Evolutionary conservation across 805 yeast species (phyloP).

Genomic region (Yarrowia hollandica): DNA sequence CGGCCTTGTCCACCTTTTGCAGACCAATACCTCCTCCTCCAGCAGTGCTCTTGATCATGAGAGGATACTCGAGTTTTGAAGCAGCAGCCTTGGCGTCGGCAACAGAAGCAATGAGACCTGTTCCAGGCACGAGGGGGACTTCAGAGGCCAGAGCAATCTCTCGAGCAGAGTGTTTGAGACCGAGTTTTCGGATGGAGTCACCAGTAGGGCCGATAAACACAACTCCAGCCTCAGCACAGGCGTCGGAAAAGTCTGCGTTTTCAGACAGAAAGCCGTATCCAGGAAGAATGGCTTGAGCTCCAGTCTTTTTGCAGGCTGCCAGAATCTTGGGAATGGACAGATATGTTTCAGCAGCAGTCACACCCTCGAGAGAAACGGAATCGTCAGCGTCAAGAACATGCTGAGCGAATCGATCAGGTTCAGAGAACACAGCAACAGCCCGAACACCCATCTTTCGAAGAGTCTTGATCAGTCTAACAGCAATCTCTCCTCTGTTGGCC

Average conservation of each 20-base stretch:
- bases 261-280: conserved; percentile 97
- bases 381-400: conserved; percentile 84
- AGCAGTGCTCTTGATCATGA: conserved; percentile 96
- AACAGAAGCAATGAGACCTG: conserved; percentile 71
- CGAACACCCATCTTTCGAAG: conserved; percentile 74
- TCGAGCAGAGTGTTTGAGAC: conserved; percentile 95
- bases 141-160: conserved; percentile 88
- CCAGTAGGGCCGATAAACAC: conserved; percentile 97
- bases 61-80: conserved; percentile 71
- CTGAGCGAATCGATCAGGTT: conserved; percentile 82
- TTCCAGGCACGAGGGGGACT: conserved; percentile 97
- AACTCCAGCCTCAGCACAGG: conserved; percentile 78
- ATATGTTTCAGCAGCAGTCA: conserved; percentile 87
- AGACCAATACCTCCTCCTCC: conserved; percentile 99
- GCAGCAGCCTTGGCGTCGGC: conserved; percentile 78
- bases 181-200: conserved; percentile 84
- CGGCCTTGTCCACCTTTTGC: conserved; percentile 83
- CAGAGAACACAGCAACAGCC: conserved; percentile 87
- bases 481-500: conserved; percentile 97
- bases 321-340: conserved; percentile 81
- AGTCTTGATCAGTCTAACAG: conserved; percentile 89
- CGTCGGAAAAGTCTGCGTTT: conserved; percentile 93
- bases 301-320: conserved; percentile 76
- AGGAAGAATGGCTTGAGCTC: conserved; percentile 94
- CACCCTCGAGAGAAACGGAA: conserved; percentile 76